These are phyloP conservation scores for Alternaria ethzedia DNA, from an alignment of 2,329 filamentous ascomycete species.

Conservation along the genomic window DNA sequence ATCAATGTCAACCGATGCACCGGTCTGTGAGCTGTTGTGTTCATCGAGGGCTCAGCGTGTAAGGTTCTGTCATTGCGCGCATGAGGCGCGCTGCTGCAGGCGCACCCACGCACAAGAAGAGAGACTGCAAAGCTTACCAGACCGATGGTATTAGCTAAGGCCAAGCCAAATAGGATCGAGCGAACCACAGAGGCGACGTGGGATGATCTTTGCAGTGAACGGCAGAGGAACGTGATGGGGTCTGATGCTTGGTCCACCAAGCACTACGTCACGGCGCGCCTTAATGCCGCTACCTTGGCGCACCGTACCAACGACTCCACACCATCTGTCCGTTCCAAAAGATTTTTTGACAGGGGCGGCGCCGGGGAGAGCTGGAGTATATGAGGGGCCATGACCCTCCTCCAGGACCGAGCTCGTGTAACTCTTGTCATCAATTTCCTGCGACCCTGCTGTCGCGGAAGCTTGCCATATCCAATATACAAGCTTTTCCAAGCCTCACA, in stretches of 20 bases:
- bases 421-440: neutral
- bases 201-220: constrained; percentile 20
- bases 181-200: constrained; percentile 12
- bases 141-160: neutral
- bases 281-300: constrained; percentile 13
- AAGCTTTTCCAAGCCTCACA: constrained; percentile 36
- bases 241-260: constrained; percentile 4
- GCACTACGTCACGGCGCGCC: constrained; percentile 22
- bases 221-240: constrained; percentile 1
- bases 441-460: constrained; percentile 4
- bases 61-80: neutral
- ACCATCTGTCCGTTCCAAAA: constrained; percentile 5
- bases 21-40: neutral
- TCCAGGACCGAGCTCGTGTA: neutral
- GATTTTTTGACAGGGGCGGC: constrained; percentile 5
- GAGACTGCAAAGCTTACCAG: neutral
- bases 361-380: constrained; percentile 3
- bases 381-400: neutral
- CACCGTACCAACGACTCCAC: constrained; percentile 11
- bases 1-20: neutral
- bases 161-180: neutral
- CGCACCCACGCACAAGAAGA: neutral
- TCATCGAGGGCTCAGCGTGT: neutral
- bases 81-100: neutral
- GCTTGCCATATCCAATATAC: constrained; percentile 20